Percentiles rank a stretch among this genome's conserved stretches.
These are phyloP conservation scores for Croton setiger DNA, from an alignment of 441 rosid species.

Conservation along the genomic window DNA sequence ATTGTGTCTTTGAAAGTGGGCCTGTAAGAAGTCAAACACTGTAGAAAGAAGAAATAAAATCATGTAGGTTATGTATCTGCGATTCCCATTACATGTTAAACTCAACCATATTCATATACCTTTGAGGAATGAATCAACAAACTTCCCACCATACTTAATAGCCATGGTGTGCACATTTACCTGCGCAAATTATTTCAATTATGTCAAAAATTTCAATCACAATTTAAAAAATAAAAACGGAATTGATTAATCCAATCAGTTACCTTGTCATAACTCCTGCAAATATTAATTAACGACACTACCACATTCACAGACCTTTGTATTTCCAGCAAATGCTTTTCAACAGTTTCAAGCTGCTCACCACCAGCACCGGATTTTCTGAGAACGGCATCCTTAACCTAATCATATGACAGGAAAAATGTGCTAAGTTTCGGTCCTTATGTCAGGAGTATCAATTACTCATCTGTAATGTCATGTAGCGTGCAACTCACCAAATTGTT, in stretches of 20 bases:
- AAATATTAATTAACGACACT: constrained; percentile 70
- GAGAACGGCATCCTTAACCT: constrained; percentile 54
- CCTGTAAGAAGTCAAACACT: constrained; percentile 74
- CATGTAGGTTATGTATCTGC: constrained; percentile 21
- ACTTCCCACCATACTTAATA: constrained; percentile 84
- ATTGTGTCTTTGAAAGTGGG: constrained; percentile 60
- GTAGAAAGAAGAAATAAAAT: constrained; percentile 30
- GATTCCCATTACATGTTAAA: constrained; percentile 13
- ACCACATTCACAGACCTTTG: constrained; percentile 61
- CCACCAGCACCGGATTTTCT: constrained; percentile 36
- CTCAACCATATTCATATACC: constrained; percentile 32
- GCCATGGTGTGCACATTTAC: constrained; percentile 69
- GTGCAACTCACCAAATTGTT: constrained; percentile 52
- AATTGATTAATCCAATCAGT: constrained; percentile 11
- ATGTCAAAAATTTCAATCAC: constrained; percentile 11
- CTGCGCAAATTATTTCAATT: constrained; percentile 34
- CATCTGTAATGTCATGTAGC: neutral
- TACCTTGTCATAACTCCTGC: constrained; percentile 71
- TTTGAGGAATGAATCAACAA: constrained; percentile 71
- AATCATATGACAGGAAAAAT: constrained; percentile 20
- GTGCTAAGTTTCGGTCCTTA: constrained; percentile 14
- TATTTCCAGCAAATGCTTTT: constrained; percentile 43
- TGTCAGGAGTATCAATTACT: constrained; percentile 9
- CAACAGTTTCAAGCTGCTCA: constrained; percentile 36
- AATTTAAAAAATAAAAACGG: neutral